Base-by-base conservation (phyloP, 495 filamentous ascomycete species). In the Penicillium pancosmium region DNA sequence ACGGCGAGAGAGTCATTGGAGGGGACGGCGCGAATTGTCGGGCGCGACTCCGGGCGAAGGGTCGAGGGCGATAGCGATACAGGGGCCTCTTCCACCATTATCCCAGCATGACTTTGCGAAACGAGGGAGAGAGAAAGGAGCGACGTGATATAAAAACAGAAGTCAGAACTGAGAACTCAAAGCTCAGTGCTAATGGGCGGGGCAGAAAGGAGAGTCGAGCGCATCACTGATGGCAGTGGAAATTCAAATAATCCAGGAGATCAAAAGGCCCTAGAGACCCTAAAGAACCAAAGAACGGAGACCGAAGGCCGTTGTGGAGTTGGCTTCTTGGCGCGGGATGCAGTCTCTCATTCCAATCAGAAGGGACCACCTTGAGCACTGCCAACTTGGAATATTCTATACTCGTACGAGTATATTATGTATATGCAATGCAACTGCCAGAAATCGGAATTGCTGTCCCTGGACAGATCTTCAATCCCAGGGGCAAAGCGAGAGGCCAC, bases 91-190 rank as follows among this genome's bases (percentile, higher is more conserved):
- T 72, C 68, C 56, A 67, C 68, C 72, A 78, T 78, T 72, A 73
- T 78, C 66, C 71, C 67, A 63, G 69, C 75, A 78, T 78, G 73
- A 62, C 75, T 74, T 73, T 64, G 33, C 55, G 43, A 55, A 35
- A 46, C 25, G 51, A 33, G 47, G 38, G 49, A 47, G 48, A 18
- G 54, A 43, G n/a, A 55, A 34, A 15, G 52, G 13, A 49, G 21
- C 23, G 51, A 52, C 21, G 49, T 50, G 60, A 27, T 54, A 55
- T 19, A 50, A 35, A 16, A n/a, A 11, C 38, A 49, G 48, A 62
- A 57, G 11, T 56, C 48, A 25, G 23, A 50, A 60, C 43, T 52
- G 61, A 63, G 51, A 31, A 31, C 27, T 31, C 27, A 31, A 31
- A 31, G 27, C 27, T 31, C 27, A 31, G 27, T 31, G 23, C 23